Conservation (phyloP, 225 moss, liverwort and hornwort species). For the Polytrichum formosum region DNA sequence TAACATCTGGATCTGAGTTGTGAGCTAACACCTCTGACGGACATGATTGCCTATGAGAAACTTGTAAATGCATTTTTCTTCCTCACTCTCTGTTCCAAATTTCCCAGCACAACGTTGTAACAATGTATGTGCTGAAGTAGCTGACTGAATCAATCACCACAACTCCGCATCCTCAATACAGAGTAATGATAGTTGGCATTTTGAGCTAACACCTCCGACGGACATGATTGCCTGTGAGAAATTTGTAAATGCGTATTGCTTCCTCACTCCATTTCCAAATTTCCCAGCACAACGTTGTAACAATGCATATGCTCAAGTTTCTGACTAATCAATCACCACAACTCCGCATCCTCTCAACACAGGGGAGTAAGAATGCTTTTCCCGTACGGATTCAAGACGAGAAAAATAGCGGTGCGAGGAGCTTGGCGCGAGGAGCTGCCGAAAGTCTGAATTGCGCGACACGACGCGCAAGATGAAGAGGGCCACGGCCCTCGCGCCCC, state of each 20-base stretch:
- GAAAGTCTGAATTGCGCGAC: slow-evolving; percentile 34
- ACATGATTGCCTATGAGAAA: not conserved
- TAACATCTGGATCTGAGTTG: too few relatives aligned
- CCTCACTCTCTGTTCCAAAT: not conserved
- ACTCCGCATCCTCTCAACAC: not conserved
- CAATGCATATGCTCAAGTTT: not conserved
- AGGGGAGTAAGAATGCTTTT: not conserved
- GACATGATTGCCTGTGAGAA: too few relatives aligned
- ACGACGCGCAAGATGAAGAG: slow-evolving; percentile 39
- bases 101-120: not conserved
- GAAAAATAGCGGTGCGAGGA: slow-evolving; percentile 16
- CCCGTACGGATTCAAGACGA: slow-evolving; percentile 30
- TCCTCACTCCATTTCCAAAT: not conserved
- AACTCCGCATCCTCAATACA: not conserved
- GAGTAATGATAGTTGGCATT: not conserved
- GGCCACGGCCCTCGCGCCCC: slow-evolving; percentile 58
- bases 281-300: not conserved
- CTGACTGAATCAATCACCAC: too few relatives aligned
- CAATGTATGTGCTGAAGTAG: not conserved
- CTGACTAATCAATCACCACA: too few relatives aligned
- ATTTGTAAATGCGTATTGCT: not conserved
- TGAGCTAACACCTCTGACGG: not conserved
- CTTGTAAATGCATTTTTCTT: not conserved
- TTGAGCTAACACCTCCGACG: not conserved
- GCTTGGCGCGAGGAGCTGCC: slow-evolving; percentile 21